Percentiles rank a stretch among this genome's conserved stretches.
Evolutionary conservation across 169 alveolate genomes (phyloP).

Genomic region (Haemoproteus tartakovskyi): DNA sequence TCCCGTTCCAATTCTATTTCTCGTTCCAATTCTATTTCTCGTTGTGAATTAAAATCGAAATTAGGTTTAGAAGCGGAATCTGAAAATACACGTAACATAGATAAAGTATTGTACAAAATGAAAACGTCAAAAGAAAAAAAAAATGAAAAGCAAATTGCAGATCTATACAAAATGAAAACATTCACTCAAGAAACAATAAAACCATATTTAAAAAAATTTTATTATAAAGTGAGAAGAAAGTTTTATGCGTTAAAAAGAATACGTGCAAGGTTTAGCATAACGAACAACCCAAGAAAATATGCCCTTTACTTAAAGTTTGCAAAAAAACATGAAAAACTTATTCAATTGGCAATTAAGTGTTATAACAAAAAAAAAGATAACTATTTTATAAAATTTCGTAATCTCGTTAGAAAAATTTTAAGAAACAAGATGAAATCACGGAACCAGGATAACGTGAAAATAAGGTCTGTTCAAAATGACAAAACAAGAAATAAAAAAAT

Average conservation of each 20-base stretch:
- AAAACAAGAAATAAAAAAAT: too few relatives aligned
- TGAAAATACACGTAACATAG: too few relatives aligned
- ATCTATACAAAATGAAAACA: constrained; percentile 13
- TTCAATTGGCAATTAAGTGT: too few relatives aligned
- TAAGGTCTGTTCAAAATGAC: neutral
- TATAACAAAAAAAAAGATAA: constrained; percentile 20
- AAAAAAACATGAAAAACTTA: constrained; percentile 3
- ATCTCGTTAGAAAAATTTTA: constrained; percentile 1
- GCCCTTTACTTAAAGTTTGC: constrained; percentile 3
- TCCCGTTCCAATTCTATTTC: too few relatives aligned
- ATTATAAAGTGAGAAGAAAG: constrained; percentile 53
- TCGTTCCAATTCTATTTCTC: too few relatives aligned
- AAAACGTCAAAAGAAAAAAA: neutral
- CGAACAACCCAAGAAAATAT: neutral
- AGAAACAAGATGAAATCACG: neutral
- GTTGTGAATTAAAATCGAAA: too few relatives aligned
- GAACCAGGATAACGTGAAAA: neutral
- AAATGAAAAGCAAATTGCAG: constrained; percentile 6
- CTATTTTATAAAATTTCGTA: constrained; percentile 14
- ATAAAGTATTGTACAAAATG: too few relatives aligned
- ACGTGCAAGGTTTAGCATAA: too few relatives aligned
- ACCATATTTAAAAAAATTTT: constrained; percentile 43
- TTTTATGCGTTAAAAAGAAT: constrained; percentile 30
- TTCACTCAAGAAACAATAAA: constrained; percentile 29
- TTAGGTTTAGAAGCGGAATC: too few relatives aligned